These are phyloP conservation scores for Brassica carinata DNA, from an alignment of 345 rosid species.

Conservation along the genomic window DNA sequence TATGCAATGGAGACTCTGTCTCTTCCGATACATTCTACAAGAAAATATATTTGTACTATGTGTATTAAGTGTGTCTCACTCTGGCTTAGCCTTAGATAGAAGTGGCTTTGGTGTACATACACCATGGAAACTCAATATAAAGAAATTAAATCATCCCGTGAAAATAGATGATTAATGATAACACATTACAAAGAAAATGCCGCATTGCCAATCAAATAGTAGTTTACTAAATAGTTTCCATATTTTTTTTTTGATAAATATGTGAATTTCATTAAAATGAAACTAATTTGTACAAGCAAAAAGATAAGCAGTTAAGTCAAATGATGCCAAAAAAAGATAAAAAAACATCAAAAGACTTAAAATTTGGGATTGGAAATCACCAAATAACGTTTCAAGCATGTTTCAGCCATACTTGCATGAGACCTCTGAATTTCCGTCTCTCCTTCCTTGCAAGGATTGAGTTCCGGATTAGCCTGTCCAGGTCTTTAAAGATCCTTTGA, in stretches of 20 bases:
- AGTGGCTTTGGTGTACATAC: not conserved
- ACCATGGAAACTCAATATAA: not conserved
- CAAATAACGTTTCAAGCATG: not conserved
- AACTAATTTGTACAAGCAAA: not conserved
- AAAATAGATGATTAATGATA: not conserved
- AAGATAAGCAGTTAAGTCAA: not conserved
- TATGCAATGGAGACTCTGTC: slow-evolving; percentile 5
- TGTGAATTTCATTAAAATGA: not conserved
- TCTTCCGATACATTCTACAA: slow-evolving; percentile 10
- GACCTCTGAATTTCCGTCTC: not conserved
- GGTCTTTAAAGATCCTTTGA: not conserved
- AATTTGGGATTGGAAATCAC: not conserved
- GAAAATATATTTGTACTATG: slow-evolving; percentile 15
- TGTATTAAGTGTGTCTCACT: not conserved
- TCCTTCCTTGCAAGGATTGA: not conserved
- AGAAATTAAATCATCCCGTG: not conserved
- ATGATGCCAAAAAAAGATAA: not conserved
- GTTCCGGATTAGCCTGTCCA: not conserved
- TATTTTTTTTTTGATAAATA: not conserved
- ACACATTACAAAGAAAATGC: not conserved
- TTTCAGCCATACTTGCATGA: not conserved
- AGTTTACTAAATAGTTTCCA: not conserved
- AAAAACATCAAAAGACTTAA: not conserved
- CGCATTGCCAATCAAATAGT: not conserved
- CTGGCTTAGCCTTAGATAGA: slow-evolving; percentile 2